Base-by-base conservation (phyloP, 805 yeast species). In the Candida berthetii region DNA sequence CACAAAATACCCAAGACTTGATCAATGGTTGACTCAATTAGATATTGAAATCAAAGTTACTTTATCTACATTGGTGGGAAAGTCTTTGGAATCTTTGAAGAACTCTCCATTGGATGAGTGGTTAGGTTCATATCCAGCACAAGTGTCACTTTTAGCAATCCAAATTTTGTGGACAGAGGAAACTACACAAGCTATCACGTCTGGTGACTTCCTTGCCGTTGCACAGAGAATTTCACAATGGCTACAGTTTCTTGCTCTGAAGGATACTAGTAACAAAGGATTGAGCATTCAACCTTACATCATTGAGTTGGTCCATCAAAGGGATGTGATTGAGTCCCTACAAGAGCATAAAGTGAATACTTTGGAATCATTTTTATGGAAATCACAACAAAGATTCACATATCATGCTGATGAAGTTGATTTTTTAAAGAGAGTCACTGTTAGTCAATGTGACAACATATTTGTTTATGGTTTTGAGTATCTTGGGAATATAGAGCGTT, bases 381-480 rank as follows among this genome's bases (percentile, higher is more conserved):
- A 53, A 16, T 64, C 68, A 0, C 74, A 73, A 28, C 83, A 79
- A 54, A 61, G 71, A 27, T 84, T 69, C 48, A 73, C 71, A 43
- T 65, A 60, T 40, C 54, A 62, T 25, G 31, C 42, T 0, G 39
- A 43, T 1, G 49, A 44, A 2, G 28, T 38, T 1, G 72, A 71
- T 36, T 48, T 50, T 1, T 39, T 67, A 3, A 48, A 51, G 4
- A 53, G 64, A 9, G 54, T 86, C 4, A 48, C 37, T 1, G 69
- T 89, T 0, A 57, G 52, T n/a, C 86, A 80, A 39, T 75, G 80
- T 3, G 64, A 72, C 15, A 66, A 76, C 11, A 43, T 52, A 0
- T 73, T 82, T 41, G 40, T 20, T 1, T 91, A 91, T 54, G 96
- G 96, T 0, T 87, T 76, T 57, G 96, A 89, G 53, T 91, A 86